These are phyloP conservation scores for Gossypium bickii DNA, from an alignment of 345 rosid species.

Conservation along the genomic window DNA sequence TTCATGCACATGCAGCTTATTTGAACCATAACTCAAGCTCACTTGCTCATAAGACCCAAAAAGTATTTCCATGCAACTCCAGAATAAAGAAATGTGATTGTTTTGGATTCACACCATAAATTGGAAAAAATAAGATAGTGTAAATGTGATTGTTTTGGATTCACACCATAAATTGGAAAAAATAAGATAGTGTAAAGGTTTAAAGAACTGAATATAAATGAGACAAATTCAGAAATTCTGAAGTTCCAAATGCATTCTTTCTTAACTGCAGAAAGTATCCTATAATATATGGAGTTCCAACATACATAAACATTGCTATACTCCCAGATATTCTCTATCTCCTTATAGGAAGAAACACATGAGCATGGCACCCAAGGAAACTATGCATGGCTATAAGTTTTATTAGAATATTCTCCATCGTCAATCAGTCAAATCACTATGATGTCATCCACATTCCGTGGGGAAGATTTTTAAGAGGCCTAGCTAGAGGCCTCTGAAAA, in stretches of 20 bases:
- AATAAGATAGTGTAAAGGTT: neutral
- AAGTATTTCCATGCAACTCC: neutral
- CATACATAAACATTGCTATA: neutral
- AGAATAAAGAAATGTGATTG: neutral
- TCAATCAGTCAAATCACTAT: neutral
- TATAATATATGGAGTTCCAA: neutral
- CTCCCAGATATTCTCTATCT: neutral
- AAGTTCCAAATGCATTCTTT: neutral
- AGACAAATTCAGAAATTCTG: neutral
- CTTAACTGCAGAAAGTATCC: neutral
- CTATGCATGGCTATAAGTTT: neutral
- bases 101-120: neutral
- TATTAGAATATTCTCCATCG: neutral
- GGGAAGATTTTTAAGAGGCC: neutral
- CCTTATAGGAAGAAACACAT: neutral
- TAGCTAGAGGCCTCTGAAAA: neutral
- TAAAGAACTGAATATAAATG: neutral
- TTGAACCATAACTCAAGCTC: neutral
- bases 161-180: neutral
- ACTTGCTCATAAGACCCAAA: neutral
- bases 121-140: neutral
- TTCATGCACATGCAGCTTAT: neutral
- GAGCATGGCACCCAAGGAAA: constrained; percentile 1
- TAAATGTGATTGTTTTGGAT: neutral
- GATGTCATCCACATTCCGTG: neutral